Evolutionary conservation across 2,329 filamentous ascomycete genomes (phyloP).

Genomic region (Septoria linicola): DNA sequence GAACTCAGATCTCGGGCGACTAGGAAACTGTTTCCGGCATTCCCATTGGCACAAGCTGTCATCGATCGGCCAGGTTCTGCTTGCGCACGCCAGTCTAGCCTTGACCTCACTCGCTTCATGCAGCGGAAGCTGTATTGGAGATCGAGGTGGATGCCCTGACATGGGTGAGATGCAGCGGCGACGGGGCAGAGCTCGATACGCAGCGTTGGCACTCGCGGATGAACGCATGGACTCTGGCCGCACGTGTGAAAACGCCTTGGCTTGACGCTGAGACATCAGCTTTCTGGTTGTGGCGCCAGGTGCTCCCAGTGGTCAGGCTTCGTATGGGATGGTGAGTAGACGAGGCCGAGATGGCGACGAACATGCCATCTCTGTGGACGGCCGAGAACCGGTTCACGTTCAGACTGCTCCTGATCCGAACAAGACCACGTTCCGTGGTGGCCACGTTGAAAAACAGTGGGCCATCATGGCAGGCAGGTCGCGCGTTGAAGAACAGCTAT

Average conservation of each 20-base stretch:
- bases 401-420: neutral
- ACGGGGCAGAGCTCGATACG: neutral
- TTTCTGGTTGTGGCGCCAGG: conserved; percentile 5
- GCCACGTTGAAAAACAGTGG: too few relatives aligned
- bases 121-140: neutral
- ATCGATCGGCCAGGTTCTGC: conserved; percentile 4
- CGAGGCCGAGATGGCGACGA: neutral
- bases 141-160: neutral
- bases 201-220: neutral
- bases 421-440: neutral
- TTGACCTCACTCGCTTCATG: conserved; percentile 8
- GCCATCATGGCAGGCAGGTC: too few relatives aligned
- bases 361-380: neutral
- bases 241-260: conserved; percentile 4
- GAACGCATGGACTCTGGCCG: neutral
- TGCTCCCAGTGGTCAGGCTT: neutral
- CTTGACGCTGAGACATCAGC: neutral
- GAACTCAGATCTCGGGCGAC: neutral
- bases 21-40: neutral
- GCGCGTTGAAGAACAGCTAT: neutral
- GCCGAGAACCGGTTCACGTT: neutral
- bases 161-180: neutral
- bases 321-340: neutral
- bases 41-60: conserved; percentile 4
- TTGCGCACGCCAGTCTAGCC: neutral